Base-by-base conservation (phyloP, 371 early-diverging fungal genomes). In the Mortierella sp. region DNA sequence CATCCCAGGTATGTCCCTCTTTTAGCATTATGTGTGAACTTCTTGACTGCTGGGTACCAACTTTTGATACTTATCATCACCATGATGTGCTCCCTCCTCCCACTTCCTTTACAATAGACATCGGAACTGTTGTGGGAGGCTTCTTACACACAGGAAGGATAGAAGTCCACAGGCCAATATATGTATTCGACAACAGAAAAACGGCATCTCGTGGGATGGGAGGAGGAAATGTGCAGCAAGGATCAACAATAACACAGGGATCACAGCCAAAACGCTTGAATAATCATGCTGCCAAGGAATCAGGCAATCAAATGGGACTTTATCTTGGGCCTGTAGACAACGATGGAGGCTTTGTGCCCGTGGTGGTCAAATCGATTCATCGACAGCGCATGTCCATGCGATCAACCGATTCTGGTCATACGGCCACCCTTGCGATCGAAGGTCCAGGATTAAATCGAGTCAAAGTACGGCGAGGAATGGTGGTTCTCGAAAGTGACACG, bases 381-480 rank as follows among this genome's bases (percentile, higher is more conserved):
- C 85, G 95, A 44, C 96, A 97, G 71, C 90, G 97, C 2, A 89
- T 93, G 64, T 87, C 89, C 15, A 89, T 89, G 6, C 87, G 91
- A 23, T 84, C 85, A 18, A 90, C 92, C 0, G 87, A 87, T 48
- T 90, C 94, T 0, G 97, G 97, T 4, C 97, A 97, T 62, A 88
- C 92, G 44, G 95, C 94, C 12, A 89, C 93, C 3, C 85, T 97
- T 55, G 96, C 94, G 6, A 82, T 97, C 18, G 90, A 92, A 65
- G 90, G 90, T 7, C 53, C 73, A 2, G 70, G 59, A 1, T 25
- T 79, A 11, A 60, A 56, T 46, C 44, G 16, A 19, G 57, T 73
- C 59, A 79, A 79, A 26, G 80, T 79, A 18, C 73, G 80, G 7
- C 73, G 80, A 2, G 96, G 97, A 11, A 95, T 96, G 95, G 96